These are phyloP conservation scores for Oligophagozyma castellii DNA, from an alignment of 1,139 yeast species.

Conservation along the genomic window DNA sequence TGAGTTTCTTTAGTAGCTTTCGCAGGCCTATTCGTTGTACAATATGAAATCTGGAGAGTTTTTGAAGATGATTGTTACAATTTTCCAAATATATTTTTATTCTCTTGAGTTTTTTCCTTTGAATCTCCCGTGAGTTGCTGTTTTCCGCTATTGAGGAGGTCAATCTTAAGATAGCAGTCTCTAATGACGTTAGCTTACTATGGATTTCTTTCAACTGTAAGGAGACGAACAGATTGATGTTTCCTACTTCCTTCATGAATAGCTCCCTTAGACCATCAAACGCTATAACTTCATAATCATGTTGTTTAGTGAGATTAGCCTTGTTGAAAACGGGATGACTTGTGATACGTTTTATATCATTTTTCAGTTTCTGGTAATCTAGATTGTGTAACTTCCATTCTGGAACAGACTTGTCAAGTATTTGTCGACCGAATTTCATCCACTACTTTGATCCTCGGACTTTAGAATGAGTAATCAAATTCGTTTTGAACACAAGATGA, in stretches of 20 bases:
- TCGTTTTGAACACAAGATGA: background rate
- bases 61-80: slow-evolving; percentile 38
- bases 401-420: slow-evolving; percentile 62
- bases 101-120: slow-evolving; percentile 7
- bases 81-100: slow-evolving; percentile 12
- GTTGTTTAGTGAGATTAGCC: background rate
- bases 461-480: too few relatives aligned
- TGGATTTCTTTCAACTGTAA: slow-evolving; percentile 21
- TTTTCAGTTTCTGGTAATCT: slow-evolving; percentile 67
- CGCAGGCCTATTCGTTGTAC: slow-evolving; percentile 73
- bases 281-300: slow-evolving; percentile 2
- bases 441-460: background rate
- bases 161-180: slow-evolving; percentile 8
- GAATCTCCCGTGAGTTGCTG: slow-evolving; percentile 1
- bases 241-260: slow-evolving; percentile 26
- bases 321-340: slow-evolving; percentile 10
- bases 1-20: slow-evolving; percentile 68
- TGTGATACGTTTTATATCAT: slow-evolving; percentile 41
- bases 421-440: slow-evolving; percentile 85
- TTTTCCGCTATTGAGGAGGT: background rate
- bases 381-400: slow-evolving; percentile 81
- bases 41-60: slow-evolving; percentile 58
- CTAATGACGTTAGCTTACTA: slow-evolving; percentile 17
- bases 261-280: slow-evolving; percentile 17
- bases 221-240: slow-evolving; percentile 17